These are phyloP conservation scores for Chaetoceros muelleri DNA, from an alignment of 108 stramenopile species.

Conservation along the genomic window DNA sequence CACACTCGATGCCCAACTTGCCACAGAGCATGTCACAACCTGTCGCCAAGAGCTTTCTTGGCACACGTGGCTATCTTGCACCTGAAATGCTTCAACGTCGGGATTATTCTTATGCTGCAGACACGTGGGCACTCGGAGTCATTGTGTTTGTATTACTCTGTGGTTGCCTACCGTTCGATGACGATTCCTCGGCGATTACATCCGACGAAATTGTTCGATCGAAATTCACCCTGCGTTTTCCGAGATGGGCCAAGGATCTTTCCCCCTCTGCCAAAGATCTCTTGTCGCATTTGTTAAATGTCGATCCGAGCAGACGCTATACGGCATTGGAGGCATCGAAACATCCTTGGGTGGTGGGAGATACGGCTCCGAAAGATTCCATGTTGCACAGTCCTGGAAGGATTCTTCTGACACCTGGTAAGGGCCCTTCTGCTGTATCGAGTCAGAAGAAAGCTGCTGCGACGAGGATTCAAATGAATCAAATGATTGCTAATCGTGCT, in stretches of 20 bases:
- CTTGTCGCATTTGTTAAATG: conserved; percentile 78
- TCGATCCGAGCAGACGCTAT: conserved; percentile 72
- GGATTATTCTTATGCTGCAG: conserved; percentile 67
- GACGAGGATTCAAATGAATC: not conserved
- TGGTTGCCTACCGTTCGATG: conserved; percentile 97
- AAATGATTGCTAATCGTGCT: not conserved
- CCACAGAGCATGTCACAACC: conserved; percentile 56
- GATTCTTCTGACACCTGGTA: conserved; percentile 13
- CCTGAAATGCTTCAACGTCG: conserved; percentile 96
- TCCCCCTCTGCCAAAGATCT: conserved; percentile 88
- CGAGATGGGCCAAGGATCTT: conserved; percentile 89
- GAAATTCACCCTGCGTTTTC: conserved; percentile 88
- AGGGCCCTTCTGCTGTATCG: not conserved
- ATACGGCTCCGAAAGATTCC: conserved; percentile 55
- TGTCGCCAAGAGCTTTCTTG: conserved; percentile 80
- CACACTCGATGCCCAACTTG: conserved; percentile 4
- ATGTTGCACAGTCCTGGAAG: conserved; percentile 73
- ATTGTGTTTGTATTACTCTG: conserved; percentile 89
- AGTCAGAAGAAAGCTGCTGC: not conserved
- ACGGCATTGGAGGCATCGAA: conserved; percentile 89
- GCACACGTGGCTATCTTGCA: conserved; percentile 92
- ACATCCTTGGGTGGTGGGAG: conserved; percentile 93
- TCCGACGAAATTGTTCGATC: conserved; percentile 53
- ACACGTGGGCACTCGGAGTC: conserved; percentile 89
- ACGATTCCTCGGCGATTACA: conserved; percentile 79